Base-by-base conservation (phyloP, 2,329 filamentous ascomycete species). In the Colletotrichum paranaense region DNA sequence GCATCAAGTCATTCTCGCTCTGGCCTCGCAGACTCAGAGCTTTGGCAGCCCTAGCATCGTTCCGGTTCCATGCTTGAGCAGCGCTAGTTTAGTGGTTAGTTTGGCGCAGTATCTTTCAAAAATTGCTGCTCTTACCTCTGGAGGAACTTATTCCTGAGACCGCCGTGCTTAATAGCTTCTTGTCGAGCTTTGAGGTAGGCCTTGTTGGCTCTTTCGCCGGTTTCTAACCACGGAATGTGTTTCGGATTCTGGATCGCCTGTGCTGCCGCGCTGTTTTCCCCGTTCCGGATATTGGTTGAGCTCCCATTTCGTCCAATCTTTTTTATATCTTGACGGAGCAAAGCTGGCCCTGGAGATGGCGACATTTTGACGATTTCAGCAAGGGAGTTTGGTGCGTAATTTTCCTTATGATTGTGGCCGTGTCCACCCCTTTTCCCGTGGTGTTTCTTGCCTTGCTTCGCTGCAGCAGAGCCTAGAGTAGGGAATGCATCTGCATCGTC, bases 401-500 rank as follows among this genome's bases (percentile, higher is more conserved):
- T 92, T 74, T 95, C 92, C 78, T 93, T 94, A 78, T 90, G 89
- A 8, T 85, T 85, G 78, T 92, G 92, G 12, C 92, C 92, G 80
- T 97, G 94, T 0, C 94, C 93, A 59, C 94, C 94, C 71, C 95
- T 91, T 83, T 98, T 98, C 46, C 95, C 95, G 80, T 98, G 95
- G 80, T 97, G 94, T 79, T 98, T 97, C 84, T 98, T 98, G 67
- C 90, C 92, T 65, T 91, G 91, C 81, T 97, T 97, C 30, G 88
- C 86, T 24, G 89, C 89, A 63, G 90, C 93, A 46, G 95, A 94
- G 6, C 95, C 94, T 3, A 99, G 88, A 9, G 93, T 94, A 8
- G 97, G 97, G 78, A 99, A 99, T 0, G 96, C 97, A 79, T 99
- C 97, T 24, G 94, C 96, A 79, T 99, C 97, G 80, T 98, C 95